A percentile compares a stretch with the other conserved stretches of the same genome.
Evolutionary conservation across 1,284 basidiomycete genomes (phyloP).

Genomic region (Fomitiporia mediterranea): DNA sequence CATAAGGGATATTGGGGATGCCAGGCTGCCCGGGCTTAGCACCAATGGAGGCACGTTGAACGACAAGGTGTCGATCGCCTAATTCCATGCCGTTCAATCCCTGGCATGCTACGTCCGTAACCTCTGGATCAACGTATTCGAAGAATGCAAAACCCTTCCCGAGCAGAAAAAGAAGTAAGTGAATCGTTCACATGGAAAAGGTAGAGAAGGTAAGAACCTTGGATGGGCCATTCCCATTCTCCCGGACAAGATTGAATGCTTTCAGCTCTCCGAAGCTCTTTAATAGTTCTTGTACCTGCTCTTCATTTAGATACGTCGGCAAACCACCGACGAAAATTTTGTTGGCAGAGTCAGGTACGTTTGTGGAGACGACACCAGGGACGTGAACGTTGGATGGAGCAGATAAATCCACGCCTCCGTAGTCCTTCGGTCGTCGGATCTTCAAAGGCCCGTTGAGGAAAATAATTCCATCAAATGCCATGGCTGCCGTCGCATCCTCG

Average conservation of each 20-base stretch:
- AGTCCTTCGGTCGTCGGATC: constrained; percentile 96
- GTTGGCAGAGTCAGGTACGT: constrained; percentile 95
- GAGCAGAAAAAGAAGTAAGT: constrained; percentile 12
- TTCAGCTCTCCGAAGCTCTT: constrained; percentile 97
- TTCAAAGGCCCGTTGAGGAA: constrained; percentile 90
- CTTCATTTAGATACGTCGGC: constrained; percentile 92
- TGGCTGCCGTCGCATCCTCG: constrained; percentile 93
- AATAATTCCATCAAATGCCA: constrained; percentile 96
- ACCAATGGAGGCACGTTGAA: constrained; percentile 93
- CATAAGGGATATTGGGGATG: constrained; percentile 56
- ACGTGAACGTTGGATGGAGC: constrained; percentile 69
- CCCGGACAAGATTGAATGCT: constrained; percentile 96
- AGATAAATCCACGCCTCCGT: constrained; percentile 68
- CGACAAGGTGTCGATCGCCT: constrained; percentile 93
- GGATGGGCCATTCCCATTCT: constrained; percentile 83
- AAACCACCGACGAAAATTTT: constrained; percentile 98
- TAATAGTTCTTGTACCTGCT: constrained; percentile 95
- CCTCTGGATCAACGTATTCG: constrained; percentile 87
- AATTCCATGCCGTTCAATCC: constrained; percentile 97
- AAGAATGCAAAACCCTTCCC: constrained; percentile 94
- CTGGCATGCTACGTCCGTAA: constrained; percentile 95
- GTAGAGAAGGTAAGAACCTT: constrained; percentile 51
- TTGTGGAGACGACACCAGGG: constrained; percentile 92
- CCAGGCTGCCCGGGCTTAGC: constrained; percentile 71
- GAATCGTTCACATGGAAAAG: not conserved